Evolutionary conservation across 768 basidiomycete species (phyloP).

Genomic region (Exidia glandulosa): DNA sequence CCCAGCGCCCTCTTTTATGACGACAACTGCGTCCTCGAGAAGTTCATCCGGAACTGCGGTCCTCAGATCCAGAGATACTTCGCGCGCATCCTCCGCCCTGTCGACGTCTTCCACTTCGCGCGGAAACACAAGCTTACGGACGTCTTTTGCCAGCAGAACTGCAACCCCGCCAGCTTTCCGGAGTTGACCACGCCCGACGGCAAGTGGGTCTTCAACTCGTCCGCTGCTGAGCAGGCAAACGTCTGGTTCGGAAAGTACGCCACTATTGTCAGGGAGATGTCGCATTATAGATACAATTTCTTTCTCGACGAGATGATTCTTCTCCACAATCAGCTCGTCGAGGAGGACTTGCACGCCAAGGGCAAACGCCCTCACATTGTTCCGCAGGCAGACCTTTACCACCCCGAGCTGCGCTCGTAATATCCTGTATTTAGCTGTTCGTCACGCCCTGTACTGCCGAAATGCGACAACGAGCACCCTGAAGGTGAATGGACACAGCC

Average conservation of each 20-base stretch:
- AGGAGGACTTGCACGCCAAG: no score
- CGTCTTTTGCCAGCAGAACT: slow-evolving; percentile 14
- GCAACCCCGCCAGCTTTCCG: slow-evolving; percentile 18
- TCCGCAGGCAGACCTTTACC: no score
- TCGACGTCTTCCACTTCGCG: slow-evolving; percentile 14
- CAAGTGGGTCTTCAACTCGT: slow-evolving; percentile 24
- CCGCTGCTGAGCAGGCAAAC: slow-evolving; percentile 24
- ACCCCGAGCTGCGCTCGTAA: no score
- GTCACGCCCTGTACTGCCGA: no score
- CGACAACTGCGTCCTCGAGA: slow-evolving; percentile 12
- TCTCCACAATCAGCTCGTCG: no score
- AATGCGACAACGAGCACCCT: no score
- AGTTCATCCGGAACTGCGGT: slow-evolving; percentile 1
- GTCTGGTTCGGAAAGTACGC: slow-evolving; percentile 23
- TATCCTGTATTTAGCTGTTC: no score
- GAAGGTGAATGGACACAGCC: no score
- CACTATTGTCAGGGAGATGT: slow-evolving; percentile 20
- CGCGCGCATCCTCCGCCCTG: slow-evolving; percentile 1
- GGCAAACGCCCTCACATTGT: no score
- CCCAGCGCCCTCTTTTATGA: slow-evolving; percentile 12
- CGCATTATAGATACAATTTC: slow-evolving; percentile 13
- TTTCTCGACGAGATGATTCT: slow-evolving; percentile 21
- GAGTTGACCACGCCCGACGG: slow-evolving; percentile 11
- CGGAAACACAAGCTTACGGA: slow-evolving; percentile 14
- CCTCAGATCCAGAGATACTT: no score